These are phyloP conservation scores for Apiospora malaysiana DNA, from an alignment of 2,329 filamentous ascomycete species.

Conservation along the genomic window DNA sequence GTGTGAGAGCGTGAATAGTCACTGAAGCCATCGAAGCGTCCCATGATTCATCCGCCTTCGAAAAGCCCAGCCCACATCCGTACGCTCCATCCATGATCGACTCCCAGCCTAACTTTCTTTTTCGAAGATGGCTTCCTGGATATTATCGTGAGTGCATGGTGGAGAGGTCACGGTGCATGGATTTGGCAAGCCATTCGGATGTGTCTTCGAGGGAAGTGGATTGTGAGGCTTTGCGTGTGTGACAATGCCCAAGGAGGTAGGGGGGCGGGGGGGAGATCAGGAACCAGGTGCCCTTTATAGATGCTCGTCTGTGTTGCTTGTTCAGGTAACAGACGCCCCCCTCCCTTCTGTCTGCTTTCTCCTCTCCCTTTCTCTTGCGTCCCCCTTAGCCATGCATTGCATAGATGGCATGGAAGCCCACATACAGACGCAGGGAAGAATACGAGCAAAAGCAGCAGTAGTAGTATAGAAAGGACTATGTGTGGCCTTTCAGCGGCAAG, in stretches of 20 bases:
- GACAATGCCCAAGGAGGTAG: constrained; percentile 6
- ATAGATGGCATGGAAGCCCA: not conserved
- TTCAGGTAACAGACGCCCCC: not conserved
- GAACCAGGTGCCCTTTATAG: constrained; percentile 10
- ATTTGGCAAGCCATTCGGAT: constrained; percentile 10
- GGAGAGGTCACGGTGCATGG: constrained; percentile 4
- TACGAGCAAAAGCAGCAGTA: too few relatives aligned
- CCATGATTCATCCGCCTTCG: not conserved
- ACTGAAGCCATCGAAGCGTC: not conserved
- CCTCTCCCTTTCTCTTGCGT: not conserved
- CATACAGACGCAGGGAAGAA: not conserved
- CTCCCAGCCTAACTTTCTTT: not conserved
- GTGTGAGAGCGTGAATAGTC: not conserved
- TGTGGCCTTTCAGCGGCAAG: not conserved
- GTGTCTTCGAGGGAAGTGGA: constrained; percentile 5
- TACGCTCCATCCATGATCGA: not conserved
- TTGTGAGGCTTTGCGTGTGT: constrained; percentile 12
- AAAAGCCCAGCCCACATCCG: not conserved
- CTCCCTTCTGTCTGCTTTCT: not conserved
- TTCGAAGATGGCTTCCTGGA: not conserved
- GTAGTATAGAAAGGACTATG: not conserved
- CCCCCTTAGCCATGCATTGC: not conserved
- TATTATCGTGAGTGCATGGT: constrained; percentile 6
- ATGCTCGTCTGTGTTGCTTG: not conserved
- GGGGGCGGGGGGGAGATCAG: not conserved